Conservation (phyloP, 805 yeast species). For the Lipomyces anomalus region DNA sequence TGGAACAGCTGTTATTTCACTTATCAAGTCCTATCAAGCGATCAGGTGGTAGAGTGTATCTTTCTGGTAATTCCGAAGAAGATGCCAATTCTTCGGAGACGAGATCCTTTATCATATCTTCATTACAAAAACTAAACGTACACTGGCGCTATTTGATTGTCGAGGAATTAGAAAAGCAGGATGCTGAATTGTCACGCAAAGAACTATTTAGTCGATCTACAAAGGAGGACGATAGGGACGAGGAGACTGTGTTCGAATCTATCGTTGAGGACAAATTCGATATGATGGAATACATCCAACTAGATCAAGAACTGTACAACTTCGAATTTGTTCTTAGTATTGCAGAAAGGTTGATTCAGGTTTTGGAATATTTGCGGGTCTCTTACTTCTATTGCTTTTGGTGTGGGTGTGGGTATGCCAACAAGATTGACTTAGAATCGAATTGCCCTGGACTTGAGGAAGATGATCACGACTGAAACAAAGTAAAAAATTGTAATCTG, state of each 20-base stretch:
- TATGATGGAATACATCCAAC: slow-evolving; percentile 2
- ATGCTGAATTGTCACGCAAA: slow-evolving; percentile 5
- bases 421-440: slow-evolving; percentile 36
- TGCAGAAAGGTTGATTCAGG: slow-evolving; percentile 32
- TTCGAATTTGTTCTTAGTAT: slow-evolving; percentile 29
- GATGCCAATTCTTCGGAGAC: slow-evolving; percentile 3
- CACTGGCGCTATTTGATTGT: slow-evolving; percentile 19
- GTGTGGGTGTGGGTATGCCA: slow-evolving; percentile 43
- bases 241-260: slow-evolving; percentile 1
- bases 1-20: slow-evolving; percentile 11
- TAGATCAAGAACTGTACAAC: slow-evolving; percentile 31
- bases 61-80: not conserved
- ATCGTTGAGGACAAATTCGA: slow-evolving; percentile 5
- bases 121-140: slow-evolving; percentile 4
- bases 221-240: not conserved
- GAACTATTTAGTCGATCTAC: slow-evolving; percentile 13
- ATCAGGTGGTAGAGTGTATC: not conserved
- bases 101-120: too few relatives aligned
- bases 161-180: not conserved
- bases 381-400: slow-evolving; percentile 44
- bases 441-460: slow-evolving; percentile 48
- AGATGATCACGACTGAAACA: slow-evolving; percentile 37
- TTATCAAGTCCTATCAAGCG: not conserved
- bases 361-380: slow-evolving; percentile 39
- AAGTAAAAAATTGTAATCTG: not conserved